Evolutionary conservation across 495 filamentous ascomycete species (phyloP), one percentile per base, ranked within the genome.

Genomic region (Letharia lupina): DNA sequence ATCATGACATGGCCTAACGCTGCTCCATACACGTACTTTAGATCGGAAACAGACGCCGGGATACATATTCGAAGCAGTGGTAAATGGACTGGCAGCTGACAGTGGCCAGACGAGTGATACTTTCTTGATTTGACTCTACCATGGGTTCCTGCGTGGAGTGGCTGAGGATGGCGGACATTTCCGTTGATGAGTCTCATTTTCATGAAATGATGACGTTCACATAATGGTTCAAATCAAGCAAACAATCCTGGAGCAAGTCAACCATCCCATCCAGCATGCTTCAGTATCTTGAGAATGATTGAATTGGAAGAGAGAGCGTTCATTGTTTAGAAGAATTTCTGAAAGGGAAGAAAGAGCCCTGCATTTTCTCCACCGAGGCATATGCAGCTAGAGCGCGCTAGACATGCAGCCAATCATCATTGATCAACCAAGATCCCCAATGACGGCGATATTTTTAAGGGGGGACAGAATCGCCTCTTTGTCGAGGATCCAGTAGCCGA

Each of bases 381-480:
- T 20, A 61, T 61, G 57, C 64, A 66, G 48, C 64, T 66, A 66
- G 40, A 54, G 20, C 58, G 47, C 64, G 58, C 64, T 66, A 66
- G 58, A 45, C 42, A 16, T 52, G 37, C 59, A 60, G 41, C 58
- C 45, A 40, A 41, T 65, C 58, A 61, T 28, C 57, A 66, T 39
- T 60, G 8, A 57, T 44, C 44, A 39, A 16, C 20, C 48, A 54
- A 50, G 9, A 28, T 50, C 28, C 58, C 31, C 45, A 56, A 37
- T 56, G 12, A 66, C 64, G 58, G 64, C 58, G n/a, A n/a, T n/a
- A n/a, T n/a, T n/a, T n/a, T n/a, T n/a, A n/a, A n/a, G n/a, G n/a
- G n/a, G n/a, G n/a, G n/a, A n/a, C 44, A 61, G 12, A 41, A 12
- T 23, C 35, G 41, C 18, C 45, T 31, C 12, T 31, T 31, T 23